phyloP scores from a whole-genome alignment of 805 yeast species.

The Pichia membranifaciens region DNA sequence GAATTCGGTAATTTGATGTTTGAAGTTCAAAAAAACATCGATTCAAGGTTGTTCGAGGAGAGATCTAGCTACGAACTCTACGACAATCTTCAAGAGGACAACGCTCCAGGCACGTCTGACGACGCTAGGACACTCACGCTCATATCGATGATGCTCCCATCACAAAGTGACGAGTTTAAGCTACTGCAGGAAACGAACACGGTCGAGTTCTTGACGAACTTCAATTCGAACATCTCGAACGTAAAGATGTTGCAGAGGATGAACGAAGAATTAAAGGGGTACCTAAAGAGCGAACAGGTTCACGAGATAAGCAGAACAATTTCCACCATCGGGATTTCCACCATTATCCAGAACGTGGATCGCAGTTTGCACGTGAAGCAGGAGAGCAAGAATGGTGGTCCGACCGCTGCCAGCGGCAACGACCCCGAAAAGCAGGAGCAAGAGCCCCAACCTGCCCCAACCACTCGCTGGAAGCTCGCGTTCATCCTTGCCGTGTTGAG shows the following conservation, averaged over 20 bases:
- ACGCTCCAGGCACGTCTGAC: background rate
- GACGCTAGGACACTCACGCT: background rate
- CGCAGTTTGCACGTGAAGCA: conserved; percentile 12
- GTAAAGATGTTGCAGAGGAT: conserved; percentile 26
- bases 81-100: background rate
- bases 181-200: conserved; percentile 51
- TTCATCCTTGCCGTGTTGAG: conserved; percentile 63
- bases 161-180: conserved; percentile 44
- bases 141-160: conserved; percentile 40
- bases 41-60: conserved; percentile 11
- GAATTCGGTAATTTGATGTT: conserved; percentile 48
- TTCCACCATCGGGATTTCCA: conserved; percentile 39
- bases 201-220: conserved; percentile 31
- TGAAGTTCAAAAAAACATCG: conserved; percentile 31
- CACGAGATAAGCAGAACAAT: conserved; percentile 31
- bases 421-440: too few species aligned
- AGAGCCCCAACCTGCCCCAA: too few species aligned
- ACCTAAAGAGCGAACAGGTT: conserved; percentile 25
- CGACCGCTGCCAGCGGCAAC: background rate
- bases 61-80: conserved; percentile 3
- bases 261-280: conserved; percentile 27
- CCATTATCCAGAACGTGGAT: conserved; percentile 42
- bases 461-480: conserved; percentile 48
- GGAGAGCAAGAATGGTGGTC: background rate
- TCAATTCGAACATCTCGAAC: conserved; percentile 23